Evolutionary conservation across 2,329 filamentous ascomycete species (phyloP), one percentile per base, ranked within the genome.

Genomic region (Alternaria burnsii): DNA sequence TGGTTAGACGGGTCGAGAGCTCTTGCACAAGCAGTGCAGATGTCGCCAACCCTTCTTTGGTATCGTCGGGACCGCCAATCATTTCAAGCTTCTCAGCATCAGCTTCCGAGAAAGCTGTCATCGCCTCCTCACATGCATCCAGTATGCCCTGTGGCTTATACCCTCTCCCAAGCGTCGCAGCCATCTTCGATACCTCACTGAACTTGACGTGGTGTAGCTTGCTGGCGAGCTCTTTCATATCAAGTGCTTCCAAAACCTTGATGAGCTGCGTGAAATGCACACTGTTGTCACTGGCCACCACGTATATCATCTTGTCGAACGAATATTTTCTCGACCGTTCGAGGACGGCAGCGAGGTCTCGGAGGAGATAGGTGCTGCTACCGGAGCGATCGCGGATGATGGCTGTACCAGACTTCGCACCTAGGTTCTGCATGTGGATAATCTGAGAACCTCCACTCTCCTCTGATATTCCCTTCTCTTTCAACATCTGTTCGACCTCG

Each of bases 241-340:
- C 90, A 79, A 93, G 86, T 26, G 92, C 83, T 73, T 91, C 87
- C 60, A 93, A 82, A 36, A 92, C 91, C 81, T 91, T 92, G 83
- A 92, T 91, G 16, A 93, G 82, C 75, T 92, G 89, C 71, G 87
- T 87, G 55, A 93, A 83, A 73, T 93, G 91, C 12, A 91, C 82
- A 69, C 91, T 89, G 71, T 93, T 90, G 65, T 89, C 86, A 22
- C 86, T 88, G 1, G 90, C 89, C 30, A 93, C 87, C 10, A 93
- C 90, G 71, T 93, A 93, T 63, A 93, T 89, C 89, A 93, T 91
- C 75, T 91, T 87, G 79, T 93, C 90, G 69, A 91, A 92, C 11
- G 87, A 76, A 79, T 80, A 80, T 71, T 85, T 84, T 22, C 88
- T 82, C 48, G 86, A 80, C 57, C 91, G 87, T 71, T 88, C 86